These are phyloP conservation scores for Neurospora sp. DNA, from an alignment of 495 filamentous ascomycete species.

Conservation along the genomic window DNA sequence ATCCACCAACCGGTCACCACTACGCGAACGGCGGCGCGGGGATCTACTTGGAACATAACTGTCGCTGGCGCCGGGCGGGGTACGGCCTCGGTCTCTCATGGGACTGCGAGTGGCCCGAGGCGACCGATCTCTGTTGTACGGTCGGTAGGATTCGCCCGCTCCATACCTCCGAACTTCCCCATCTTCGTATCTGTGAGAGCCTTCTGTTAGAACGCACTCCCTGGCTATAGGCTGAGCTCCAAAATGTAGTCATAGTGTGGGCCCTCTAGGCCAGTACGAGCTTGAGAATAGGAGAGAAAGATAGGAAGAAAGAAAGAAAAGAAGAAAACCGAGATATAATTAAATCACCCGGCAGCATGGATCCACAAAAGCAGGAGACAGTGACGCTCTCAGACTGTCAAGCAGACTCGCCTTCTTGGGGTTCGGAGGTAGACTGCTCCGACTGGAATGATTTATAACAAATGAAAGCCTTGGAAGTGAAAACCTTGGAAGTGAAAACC, in stretches of 20 bases:
- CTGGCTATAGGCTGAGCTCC: not conserved
- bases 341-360: not conserved
- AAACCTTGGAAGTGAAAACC: not conserved
- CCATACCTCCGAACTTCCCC: slow-evolving; percentile 46
- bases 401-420: not conserved
- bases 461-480: not conserved
- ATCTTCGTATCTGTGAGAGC: slow-evolving; percentile 35
- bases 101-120: slow-evolving; percentile 35
- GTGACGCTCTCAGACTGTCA: not conserved
- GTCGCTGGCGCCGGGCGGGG: slow-evolving; percentile 23
- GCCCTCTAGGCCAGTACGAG: not conserved
- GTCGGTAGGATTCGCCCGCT: slow-evolving; percentile 47
- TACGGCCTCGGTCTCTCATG: slow-evolving; percentile 25
- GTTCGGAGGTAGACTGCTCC: not conserved
- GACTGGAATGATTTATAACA: not conserved
- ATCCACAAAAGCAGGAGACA: not conserved
- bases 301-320: not conserved
- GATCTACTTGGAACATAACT: slow-evolving; percentile 27
- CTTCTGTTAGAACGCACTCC: not conserved
- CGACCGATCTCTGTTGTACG: slow-evolving; percentile 37
- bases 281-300: not conserved
- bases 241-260: not conserved
- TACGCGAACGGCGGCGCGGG: slow-evolving; percentile 25
- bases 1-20: slow-evolving; percentile 8
- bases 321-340: not conserved